Conservation (phyloP, 2,329 filamentous ascomycete species). For the Colletotrichum caudatum region DNA sequence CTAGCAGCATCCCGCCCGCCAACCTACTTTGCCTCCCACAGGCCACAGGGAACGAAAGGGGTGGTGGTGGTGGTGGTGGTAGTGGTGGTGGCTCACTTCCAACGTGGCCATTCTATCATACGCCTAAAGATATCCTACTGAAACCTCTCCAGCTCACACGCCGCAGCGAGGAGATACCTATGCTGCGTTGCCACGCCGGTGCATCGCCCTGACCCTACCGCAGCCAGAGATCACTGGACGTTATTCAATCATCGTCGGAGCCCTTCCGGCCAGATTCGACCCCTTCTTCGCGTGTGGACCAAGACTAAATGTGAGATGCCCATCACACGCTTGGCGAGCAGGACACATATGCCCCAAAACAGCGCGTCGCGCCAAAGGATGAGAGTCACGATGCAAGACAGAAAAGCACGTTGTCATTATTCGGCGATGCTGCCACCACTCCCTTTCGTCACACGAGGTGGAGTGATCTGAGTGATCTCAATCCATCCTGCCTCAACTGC, state of each 20-base stretch:
- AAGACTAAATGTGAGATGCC: constrained; percentile 14
- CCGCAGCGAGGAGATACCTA: constrained; percentile 3
- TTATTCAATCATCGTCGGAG: constrained; percentile 19
- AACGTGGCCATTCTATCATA: constrained; percentile 26
- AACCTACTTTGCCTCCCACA: constrained; percentile 23
- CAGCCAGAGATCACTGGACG: not conserved
- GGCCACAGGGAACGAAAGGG: constrained; percentile 4
- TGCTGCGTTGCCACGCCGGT: not conserved
- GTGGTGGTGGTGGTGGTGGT: constrained; percentile 3
- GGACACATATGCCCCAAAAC: constrained; percentile 11
- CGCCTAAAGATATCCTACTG: constrained; percentile 6
- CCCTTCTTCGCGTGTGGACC: not conserved
- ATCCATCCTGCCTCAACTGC: constrained; percentile 23
- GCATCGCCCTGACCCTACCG: not conserved
- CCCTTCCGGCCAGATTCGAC: constrained; percentile 15
- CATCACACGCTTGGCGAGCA: constrained; percentile 30
- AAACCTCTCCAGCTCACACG: constrained; percentile 11
- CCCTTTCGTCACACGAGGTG: constrained; percentile 37
- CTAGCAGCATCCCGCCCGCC: constrained; percentile 24
- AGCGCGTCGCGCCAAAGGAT: constrained; percentile 12
- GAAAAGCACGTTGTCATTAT: constrained; percentile 13
- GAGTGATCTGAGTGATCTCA: constrained; percentile 39
- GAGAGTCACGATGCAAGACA: constrained; percentile 25
- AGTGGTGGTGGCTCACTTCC: constrained; percentile 4
- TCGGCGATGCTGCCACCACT: constrained; percentile 25